These are phyloP conservation scores for Bondarzewia mesenterica DNA, from an alignment of 1,284 basidiomycete species.

Conservation along the genomic window DNA sequence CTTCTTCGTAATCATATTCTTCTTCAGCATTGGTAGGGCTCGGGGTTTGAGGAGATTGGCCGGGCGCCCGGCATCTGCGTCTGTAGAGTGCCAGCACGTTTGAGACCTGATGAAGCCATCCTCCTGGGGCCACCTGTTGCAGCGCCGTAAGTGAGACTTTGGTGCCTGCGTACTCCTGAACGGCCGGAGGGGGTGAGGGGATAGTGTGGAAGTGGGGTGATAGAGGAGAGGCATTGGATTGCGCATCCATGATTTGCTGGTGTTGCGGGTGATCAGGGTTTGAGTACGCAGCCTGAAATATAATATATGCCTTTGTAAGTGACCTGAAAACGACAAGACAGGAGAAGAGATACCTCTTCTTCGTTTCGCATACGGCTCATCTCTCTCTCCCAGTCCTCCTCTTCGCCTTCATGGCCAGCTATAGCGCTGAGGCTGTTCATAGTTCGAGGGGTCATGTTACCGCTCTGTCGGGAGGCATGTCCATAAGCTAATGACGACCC, in stretches of 20 bases:
- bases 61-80: conserved; percentile 19
- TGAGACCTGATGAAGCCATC: conserved; percentile 43
- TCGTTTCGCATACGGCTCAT: conserved; percentile 50
- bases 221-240: conserved; percentile 45
- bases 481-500: conserved; percentile 33
- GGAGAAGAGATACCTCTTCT: conserved; percentile 40
- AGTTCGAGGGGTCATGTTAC: conserved; percentile 60
- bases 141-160: conserved; percentile 66
- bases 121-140: conserved; percentile 37
- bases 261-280: conserved; percentile 38
- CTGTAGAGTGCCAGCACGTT: conserved; percentile 70
- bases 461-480: conserved; percentile 42
- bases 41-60: conserved; percentile 25
- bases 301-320: too few species aligned
- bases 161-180: conserved; percentile 66
- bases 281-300: conserved; percentile 17
- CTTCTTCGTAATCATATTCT: conserved; percentile 44
- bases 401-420: conserved; percentile 75
- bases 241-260: conserved; percentile 43
- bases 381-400: conserved; percentile 75
- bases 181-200: conserved; percentile 63
- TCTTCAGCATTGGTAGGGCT: conserved; percentile 49
- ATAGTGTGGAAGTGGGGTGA: conserved; percentile 49
- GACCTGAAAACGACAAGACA: not conserved
- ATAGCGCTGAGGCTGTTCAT: conserved; percentile 76